These are phyloP conservation scores for Pseudogymnoascus sp. DNA, from an alignment of 2,329 filamentous ascomycete genomes.

Conservation along the genomic window DNA sequence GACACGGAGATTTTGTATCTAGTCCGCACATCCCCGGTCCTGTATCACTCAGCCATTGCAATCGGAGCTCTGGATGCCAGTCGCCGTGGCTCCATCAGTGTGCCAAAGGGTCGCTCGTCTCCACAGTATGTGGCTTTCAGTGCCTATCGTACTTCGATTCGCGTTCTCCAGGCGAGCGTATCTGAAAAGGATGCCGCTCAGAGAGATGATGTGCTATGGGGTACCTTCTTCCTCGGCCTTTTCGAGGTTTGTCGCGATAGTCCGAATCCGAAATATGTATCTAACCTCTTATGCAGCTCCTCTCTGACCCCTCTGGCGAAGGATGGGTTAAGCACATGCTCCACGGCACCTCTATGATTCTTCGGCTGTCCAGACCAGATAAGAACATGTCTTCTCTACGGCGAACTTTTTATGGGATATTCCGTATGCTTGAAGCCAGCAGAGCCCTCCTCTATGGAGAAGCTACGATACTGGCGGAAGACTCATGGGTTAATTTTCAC, in stretches of 20 bases:
- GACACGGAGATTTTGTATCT: slow-evolving; percentile 11
- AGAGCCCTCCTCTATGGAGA: slow-evolving; percentile 18
- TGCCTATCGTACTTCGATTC: slow-evolving; percentile 16
- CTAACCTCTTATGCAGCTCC: slow-evolving; percentile 14
- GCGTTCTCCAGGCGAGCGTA: slow-evolving; percentile 13
- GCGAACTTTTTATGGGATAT: slow-evolving; percentile 19
- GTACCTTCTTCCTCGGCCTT: slow-evolving; percentile 20
- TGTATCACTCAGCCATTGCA: slow-evolving; percentile 18
- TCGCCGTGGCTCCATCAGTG: background rate
- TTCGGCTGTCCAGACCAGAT: slow-evolving; percentile 18
- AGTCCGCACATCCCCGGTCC: slow-evolving; percentile 16
- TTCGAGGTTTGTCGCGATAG: slow-evolving; percentile 17
- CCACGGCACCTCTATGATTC: slow-evolving; percentile 21
- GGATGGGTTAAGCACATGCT: slow-evolving; percentile 23
- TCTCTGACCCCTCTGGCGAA: slow-evolving; percentile 19
- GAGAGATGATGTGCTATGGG: slow-evolving; percentile 19
- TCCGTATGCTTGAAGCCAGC: slow-evolving; percentile 22
- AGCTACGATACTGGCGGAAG: slow-evolving; percentile 17
- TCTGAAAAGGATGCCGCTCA: background rate
- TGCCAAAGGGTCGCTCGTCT: background rate
- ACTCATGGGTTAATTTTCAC: slow-evolving; percentile 15
- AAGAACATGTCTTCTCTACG: slow-evolving; percentile 14
- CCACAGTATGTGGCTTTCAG: slow-evolving; percentile 14
- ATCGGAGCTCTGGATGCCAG: slow-evolving; percentile 19
- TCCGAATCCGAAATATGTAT: background rate